A percentile compares a stretch with the other conserved stretches of the same genome.
phyloP scores from a whole-genome alignment of 176 grass and related monocot species.

The Zizania latifolia region DNA sequence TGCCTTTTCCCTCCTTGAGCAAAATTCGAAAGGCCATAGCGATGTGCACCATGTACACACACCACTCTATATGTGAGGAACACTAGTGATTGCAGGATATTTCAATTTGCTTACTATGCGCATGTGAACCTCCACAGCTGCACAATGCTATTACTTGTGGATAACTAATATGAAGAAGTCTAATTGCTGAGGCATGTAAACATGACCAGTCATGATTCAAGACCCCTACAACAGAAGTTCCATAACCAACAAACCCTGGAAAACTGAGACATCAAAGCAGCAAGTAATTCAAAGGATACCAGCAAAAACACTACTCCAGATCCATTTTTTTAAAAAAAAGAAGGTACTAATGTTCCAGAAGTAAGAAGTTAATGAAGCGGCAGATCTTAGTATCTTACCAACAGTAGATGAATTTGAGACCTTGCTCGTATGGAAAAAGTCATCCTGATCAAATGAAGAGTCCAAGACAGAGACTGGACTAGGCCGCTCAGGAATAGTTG shows the following conservation, averaged over 20 bases:
- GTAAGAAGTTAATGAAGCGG: not conserved
- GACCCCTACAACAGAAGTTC: not conserved
- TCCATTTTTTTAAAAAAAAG: not conserved
- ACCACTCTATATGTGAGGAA: not conserved
- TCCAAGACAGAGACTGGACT: constrained; percentile 82
- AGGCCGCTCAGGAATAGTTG: constrained; percentile 48
- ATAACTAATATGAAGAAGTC: not conserved
- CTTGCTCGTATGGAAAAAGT: constrained; percentile 31
- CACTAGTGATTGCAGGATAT: not conserved
- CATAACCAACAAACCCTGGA: not conserved
- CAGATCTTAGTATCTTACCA: constrained; percentile 26
- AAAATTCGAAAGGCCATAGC: not conserved
- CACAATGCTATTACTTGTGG: not conserved
- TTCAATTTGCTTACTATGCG: constrained; percentile 8
- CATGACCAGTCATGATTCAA: not conserved
- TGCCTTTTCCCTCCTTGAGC: not conserved
- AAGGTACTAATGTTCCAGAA: not conserved
- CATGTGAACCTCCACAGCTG: not conserved
- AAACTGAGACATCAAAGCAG: not conserved
- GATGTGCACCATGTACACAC: not conserved
- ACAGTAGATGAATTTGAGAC: constrained; percentile 40
- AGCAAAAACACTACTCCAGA: not conserved
- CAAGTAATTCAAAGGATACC: not conserved
- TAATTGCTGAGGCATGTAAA: not conserved
- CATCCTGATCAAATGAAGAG: constrained; percentile 53